These are phyloP conservation scores for Curvularia hawaiiensis DNA, from an alignment of 2,329 filamentous ascomycete species.

Conservation along the genomic window DNA sequence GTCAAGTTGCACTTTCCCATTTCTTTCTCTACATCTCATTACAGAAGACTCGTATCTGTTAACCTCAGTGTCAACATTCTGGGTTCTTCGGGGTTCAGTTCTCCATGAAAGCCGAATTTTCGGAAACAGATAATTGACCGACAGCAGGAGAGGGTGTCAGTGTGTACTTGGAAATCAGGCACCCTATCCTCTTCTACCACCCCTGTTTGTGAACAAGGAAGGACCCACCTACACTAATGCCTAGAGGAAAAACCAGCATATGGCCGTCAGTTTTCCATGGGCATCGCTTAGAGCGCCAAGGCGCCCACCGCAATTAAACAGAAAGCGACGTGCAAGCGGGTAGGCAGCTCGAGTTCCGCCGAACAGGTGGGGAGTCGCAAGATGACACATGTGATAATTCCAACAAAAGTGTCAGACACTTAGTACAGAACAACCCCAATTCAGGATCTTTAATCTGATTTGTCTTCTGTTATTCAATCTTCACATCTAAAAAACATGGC, in stretches of 20 bases:
- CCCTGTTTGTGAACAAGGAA: not conserved
- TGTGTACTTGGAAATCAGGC: not conserved
- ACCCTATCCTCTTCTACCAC: not conserved
- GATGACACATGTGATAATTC: not conserved
- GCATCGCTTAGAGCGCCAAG: not conserved
- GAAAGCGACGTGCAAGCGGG: not conserved
- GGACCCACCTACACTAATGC: not conserved
- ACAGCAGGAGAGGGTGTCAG: not conserved
- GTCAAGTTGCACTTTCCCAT: not conserved
- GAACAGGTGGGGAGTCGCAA: not conserved
- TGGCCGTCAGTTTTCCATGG: not conserved
- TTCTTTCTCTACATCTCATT: not conserved
- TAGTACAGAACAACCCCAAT: not conserved
- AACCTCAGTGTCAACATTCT: not conserved
- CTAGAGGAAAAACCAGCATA: not conserved
- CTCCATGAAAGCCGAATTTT: not conserved
- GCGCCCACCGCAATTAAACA: not conserved
- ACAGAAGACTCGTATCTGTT: not conserved
- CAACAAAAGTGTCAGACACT: not conserved
- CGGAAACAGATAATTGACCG: not conserved
- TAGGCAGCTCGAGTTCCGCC: not conserved
- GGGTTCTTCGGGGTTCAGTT: not conserved
- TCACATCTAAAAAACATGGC: constrained; percentile 5
- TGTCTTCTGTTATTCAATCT: not conserved
- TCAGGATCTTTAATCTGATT: not conserved